Conservation (phyloP, 805 yeast genomes). For the Maudiozyma saulgeensis region DNA sequence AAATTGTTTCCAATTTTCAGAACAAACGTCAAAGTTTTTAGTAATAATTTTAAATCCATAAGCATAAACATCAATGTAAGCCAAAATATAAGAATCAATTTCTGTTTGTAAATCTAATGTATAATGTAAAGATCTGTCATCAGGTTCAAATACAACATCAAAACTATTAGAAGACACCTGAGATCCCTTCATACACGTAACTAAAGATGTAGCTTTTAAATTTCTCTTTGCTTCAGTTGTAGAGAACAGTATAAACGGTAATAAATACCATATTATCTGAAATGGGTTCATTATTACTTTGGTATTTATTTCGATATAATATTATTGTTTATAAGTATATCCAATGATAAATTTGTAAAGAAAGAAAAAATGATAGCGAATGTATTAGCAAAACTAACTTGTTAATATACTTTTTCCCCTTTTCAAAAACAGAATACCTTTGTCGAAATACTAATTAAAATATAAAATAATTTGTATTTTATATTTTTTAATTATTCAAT, state of each 20-base stretch:
- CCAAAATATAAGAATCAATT: conserved; percentile 56
- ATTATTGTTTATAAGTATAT: background rate
- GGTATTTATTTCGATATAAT: background rate
- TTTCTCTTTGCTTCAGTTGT: conserved; percentile 23
- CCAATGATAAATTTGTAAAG: too few relatives aligned
- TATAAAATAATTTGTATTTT: too few relatives aligned
- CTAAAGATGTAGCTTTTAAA: conserved; percentile 62
- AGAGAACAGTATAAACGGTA: background rate
- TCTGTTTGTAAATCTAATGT: conserved; percentile 62
- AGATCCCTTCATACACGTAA: conserved; percentile 76
- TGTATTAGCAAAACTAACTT: too few relatives aligned
- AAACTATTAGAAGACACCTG: conserved; percentile 65
- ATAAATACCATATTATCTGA: conserved; percentile 1
- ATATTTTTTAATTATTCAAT: too few relatives aligned
- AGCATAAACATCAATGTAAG: conserved; percentile 72
- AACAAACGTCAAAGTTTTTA: conserved; percentile 53
- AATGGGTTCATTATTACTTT: background rate
- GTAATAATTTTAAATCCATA: conserved; percentile 73
- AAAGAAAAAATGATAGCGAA: too few relatives aligned
- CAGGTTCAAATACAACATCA: conserved; percentile 69
- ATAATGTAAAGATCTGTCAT: conserved; percentile 56
- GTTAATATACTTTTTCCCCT: too few relatives aligned
- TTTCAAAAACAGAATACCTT: too few relatives aligned
- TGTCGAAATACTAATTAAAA: too few relatives aligned
- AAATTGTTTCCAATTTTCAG: conserved; percentile 66